Evolutionary conservation across 1,139 yeast genomes (phyloP).

Genomic region (Candida frijolesensis): DNA sequence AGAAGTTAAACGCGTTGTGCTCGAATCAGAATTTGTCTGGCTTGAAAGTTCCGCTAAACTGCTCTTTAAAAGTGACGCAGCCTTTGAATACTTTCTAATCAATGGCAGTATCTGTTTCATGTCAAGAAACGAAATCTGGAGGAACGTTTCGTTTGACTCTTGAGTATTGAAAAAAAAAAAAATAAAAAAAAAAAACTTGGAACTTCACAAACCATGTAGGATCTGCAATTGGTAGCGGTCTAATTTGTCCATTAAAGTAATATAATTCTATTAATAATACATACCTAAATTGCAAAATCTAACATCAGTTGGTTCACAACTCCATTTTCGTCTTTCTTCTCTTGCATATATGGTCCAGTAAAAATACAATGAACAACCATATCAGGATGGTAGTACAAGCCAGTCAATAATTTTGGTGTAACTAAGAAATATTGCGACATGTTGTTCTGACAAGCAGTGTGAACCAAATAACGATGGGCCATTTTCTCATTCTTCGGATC

Average conservation of each 20-base stretch:
- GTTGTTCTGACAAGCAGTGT: constrained; percentile 69
- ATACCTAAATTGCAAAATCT: constrained; percentile 25
- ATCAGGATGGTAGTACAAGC: constrained; percentile 72
- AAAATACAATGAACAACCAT: constrained; percentile 90
- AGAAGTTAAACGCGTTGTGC: constrained; percentile 37
- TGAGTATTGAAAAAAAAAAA: not conserved
- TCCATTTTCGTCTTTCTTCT: constrained; percentile 12
- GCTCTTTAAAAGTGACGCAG: not conserved
- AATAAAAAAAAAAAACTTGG: not conserved
- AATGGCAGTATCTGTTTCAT: not conserved
- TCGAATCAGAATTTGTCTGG: not conserved
- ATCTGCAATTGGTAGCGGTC: not conserved
- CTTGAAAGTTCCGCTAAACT: constrained; percentile 1
- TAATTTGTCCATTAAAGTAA: not conserved
- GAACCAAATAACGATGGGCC: constrained; percentile 86
- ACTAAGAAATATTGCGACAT: constrained; percentile 84
- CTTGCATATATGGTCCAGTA: constrained; percentile 53
- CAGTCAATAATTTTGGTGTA: constrained; percentile 87
- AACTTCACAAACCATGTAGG: not conserved
- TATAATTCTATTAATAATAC: not conserved
- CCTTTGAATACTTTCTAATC: constrained; percentile 1
- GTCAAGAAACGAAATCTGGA: not conserved
- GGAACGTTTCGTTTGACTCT: not conserved
- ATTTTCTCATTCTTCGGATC: constrained; percentile 89
- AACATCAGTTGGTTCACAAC: constrained; percentile 26